Conservation (phyloP, 768 basidiomycete genomes). For the Sistotremastrum niveocremeum region DNA sequence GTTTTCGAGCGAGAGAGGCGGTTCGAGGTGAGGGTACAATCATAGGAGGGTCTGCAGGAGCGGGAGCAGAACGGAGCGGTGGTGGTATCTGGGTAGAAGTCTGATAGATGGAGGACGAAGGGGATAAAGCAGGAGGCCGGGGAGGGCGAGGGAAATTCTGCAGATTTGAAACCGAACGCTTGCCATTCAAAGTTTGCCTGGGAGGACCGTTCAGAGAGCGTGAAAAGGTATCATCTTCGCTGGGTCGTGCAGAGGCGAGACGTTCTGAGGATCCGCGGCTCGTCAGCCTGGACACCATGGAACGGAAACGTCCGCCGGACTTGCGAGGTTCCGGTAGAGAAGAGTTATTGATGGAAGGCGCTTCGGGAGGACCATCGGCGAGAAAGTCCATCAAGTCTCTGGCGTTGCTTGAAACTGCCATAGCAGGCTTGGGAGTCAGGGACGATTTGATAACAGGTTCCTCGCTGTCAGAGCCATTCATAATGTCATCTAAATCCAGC, state of each 20-base stretch:
- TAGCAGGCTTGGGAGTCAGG: constrained; percentile 11
- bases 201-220: too few species aligned
- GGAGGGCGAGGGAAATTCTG: too few species aligned
- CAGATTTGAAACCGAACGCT: too few species aligned
- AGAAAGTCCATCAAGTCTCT: constrained; percentile 48
- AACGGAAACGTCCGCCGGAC: constrained; percentile 45
- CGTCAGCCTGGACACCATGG: constrained; percentile 73
- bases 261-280: constrained; percentile 21
- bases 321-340: constrained; percentile 30
- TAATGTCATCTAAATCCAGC: constrained; percentile 60
- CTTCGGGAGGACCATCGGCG: constrained; percentile 40
- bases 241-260: background rate
- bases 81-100: too few species aligned
- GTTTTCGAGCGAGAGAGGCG: too few species aligned
- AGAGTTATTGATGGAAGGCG: constrained; percentile 10
- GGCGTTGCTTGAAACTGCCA: constrained; percentile 28
- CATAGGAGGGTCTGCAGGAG: too few species aligned
- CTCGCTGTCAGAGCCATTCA: constrained; percentile 59
- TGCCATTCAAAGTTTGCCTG: too few species aligned
- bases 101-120: too few species aligned
- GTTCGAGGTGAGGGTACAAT: too few species aligned
- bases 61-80: too few species aligned
- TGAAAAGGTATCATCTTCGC: too few species aligned
- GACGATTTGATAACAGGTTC: constrained; percentile 12
- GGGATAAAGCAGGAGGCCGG: too few species aligned